These are phyloP conservation scores for Annulohypoxylon bovei DNA, from an alignment of 495 filamentous ascomycete species.

Conservation along the genomic window DNA sequence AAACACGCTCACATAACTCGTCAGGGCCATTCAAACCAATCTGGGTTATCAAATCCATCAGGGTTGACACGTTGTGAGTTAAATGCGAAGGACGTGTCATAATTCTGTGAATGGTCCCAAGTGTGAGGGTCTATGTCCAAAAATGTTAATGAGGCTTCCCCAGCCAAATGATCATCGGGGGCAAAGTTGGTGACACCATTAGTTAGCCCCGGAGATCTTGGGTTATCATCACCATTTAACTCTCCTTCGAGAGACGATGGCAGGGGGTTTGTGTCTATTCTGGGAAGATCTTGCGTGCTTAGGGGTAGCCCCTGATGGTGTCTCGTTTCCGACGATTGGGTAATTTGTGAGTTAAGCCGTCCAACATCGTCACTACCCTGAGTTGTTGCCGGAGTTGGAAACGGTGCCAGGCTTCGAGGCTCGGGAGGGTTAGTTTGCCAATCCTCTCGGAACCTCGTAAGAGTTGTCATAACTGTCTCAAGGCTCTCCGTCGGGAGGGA, in stretches of 20 bases:
- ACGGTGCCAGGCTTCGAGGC: background rate
- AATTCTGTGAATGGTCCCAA: background rate
- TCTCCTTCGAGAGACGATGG: background rate
- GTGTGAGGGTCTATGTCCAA: background rate
- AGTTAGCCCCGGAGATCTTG: background rate
- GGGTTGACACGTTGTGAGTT: background rate
- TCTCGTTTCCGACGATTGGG: background rate
- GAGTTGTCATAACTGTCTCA: background rate
- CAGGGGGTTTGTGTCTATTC: background rate
- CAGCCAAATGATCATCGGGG: background rate
- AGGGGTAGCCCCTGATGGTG: background rate
- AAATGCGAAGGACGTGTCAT: background rate
- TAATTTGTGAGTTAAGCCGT: background rate
- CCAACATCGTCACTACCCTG: background rate
- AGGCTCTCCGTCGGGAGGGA: background rate
- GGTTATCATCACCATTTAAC: background rate
- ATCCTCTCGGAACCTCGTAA: background rate
- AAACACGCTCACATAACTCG: background rate
- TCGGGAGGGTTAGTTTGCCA: constrained; percentile 3
- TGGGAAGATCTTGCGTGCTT: background rate
- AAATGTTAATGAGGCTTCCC: background rate
- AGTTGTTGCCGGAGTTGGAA: background rate
- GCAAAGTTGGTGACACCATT: background rate
- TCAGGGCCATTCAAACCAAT: background rate
- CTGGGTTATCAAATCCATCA: background rate